phyloP scores from a whole-genome alignment of 2,329 filamentous ascomycete genomes.

The Hymenoscyphus occultus region DNA sequence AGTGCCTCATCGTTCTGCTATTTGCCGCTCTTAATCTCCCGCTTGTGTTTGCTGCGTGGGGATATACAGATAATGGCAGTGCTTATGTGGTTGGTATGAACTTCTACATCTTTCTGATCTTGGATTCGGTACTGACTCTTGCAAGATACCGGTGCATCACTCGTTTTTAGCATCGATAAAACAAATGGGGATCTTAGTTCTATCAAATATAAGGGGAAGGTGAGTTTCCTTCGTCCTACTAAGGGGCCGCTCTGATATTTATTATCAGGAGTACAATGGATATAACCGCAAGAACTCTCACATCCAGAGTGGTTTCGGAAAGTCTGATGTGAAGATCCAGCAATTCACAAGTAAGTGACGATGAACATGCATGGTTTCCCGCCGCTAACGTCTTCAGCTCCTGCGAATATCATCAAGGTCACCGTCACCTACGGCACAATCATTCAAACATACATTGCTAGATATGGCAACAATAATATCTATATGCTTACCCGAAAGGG shows the following conservation, averaged over 20 bases:
- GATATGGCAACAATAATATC: constrained; percentile 40
- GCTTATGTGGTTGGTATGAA: constrained; percentile 39
- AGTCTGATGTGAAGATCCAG: background rate
- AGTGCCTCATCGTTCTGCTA: constrained; percentile 9
- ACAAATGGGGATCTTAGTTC: constrained; percentile 39
- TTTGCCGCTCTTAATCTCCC: constrained; percentile 15
- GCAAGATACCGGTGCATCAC: constrained; percentile 34
- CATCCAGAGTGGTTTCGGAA: constrained; percentile 1
- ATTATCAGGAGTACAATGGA: background rate
- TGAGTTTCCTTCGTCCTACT: background rate
- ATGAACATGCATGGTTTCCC: too few relatives aligned
- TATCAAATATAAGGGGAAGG: constrained; percentile 36
- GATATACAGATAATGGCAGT: constrained; percentile 40
- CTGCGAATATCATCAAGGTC: constrained; percentile 38
- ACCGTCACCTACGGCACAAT: constrained; percentile 37
- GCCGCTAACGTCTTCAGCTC: constrained; percentile 9
- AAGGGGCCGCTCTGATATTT: background rate
- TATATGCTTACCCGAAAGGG: constrained; percentile 44
- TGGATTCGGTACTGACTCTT: background rate
- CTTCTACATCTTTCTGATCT: background rate
- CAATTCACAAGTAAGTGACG: background rate
- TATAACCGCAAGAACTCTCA: background rate
- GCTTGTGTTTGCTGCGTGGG: constrained; percentile 39
- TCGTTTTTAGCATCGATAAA: constrained; percentile 39
- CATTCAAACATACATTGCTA: constrained; percentile 38